Base-by-base conservation (phyloP, 2,329 filamentous ascomycete genomes). In the Scytalidium sp. region DNA sequence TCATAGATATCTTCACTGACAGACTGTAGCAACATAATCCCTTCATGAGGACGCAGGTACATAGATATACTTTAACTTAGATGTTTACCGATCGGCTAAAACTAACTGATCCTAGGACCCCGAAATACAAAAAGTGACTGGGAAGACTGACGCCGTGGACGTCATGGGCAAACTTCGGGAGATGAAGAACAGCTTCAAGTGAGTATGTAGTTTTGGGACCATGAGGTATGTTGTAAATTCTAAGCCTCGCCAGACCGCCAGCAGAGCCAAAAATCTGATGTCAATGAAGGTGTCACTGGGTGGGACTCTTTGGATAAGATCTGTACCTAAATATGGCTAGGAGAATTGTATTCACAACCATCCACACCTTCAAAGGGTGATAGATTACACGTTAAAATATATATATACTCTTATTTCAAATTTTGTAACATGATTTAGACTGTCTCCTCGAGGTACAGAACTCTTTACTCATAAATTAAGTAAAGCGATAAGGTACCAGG, bases 41-140 rank as follows among this genome's bases (percentile, higher is more conserved):
- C 2, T 99, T 99, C 64, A 97, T 99, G 94, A 81, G 88, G 58
- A 79, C 95, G 29, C 76, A 87, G 60, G 88, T 90, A 72, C n/a
- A n/a, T n/a, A n/a, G n/a, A n/a, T 74, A 82, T 70, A 6, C 7
- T 39, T 22, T 43, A 11, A 13, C 21, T 6, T 22, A 22, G 19
- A 15, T 9, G 20, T 29, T 39, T 29, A 23, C 21, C 22, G 2
- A 9, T 11, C 41, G 15, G 25, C 15, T 20, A 20, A 15, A 19
- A 45, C 49, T 62, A 44, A 62, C 43, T 19, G 7, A 25, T 13
- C 9, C 21, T 49, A 91, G 81, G 92, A 97, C 60, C 88, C 90
- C 0, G 81, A 81, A 54, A 85, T 99, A 47, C 90, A 95, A 64
- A 88, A 90, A 70, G 85, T 80, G 10, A 94, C 90, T 0, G 90